These are phyloP conservation scores for Sarocladium brachiariae DNA, from an alignment of 2,329 filamentous ascomycete genomes.

Conservation along the genomic window DNA sequence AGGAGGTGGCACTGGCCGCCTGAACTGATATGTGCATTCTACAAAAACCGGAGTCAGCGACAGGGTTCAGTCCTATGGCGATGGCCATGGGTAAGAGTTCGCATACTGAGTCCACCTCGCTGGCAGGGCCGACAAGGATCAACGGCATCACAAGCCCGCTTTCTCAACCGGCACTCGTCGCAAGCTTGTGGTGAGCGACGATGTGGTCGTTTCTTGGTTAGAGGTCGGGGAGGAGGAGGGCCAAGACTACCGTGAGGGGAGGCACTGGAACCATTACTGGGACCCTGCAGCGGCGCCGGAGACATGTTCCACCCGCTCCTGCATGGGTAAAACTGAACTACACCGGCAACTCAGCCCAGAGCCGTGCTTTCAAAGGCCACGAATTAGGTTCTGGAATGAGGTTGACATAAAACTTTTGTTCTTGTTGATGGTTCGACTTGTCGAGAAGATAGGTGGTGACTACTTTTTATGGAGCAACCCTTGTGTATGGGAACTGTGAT, in stretches of 20 bases:
- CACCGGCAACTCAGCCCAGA: not conserved
- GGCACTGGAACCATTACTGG: not conserved
- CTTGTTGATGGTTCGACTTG: too few relatives aligned
- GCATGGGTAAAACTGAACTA: not conserved
- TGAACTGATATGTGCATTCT: constrained; percentile 11
- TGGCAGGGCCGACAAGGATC: constrained; percentile 11
- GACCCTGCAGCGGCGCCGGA: not conserved
- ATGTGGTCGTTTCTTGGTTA: constrained; percentile 7
- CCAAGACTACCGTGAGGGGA: not conserved
- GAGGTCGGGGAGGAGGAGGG: not conserved
- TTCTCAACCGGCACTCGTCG: constrained; percentile 11
- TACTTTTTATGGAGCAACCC: too few relatives aligned
- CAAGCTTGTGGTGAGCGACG: constrained; percentile 10
- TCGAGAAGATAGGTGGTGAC: too few relatives aligned
- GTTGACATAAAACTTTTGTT: not conserved
- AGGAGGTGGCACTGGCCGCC: constrained; percentile 10
- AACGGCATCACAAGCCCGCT: constrained; percentile 9
- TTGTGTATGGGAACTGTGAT: too few relatives aligned
- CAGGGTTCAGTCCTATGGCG: not conserved
- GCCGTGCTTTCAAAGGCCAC: too few relatives aligned
- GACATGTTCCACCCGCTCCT: not conserved
- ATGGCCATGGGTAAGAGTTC: not conserved
- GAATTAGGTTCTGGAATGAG: too few relatives aligned
- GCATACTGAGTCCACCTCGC: constrained; percentile 7
- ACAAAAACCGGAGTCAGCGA: not conserved